Evolutionary conservation across 2,329 filamentous ascomycete species (phyloP).

Genomic region (Tympanopsis confertula): DNA sequence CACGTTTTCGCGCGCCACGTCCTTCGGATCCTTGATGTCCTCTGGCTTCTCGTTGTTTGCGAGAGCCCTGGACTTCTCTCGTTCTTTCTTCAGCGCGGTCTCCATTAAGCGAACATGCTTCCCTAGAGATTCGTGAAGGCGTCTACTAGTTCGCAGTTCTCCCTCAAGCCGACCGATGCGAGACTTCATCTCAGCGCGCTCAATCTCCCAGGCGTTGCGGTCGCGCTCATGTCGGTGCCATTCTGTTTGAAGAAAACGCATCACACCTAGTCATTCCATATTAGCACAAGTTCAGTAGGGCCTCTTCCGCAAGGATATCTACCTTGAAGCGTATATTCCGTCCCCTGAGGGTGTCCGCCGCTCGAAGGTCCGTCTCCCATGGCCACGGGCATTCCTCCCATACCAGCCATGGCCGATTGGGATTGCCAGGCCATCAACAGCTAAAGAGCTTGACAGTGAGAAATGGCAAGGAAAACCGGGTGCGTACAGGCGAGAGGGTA

Average conservation of each 20-base stretch:
- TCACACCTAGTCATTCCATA: conserved; percentile 55
- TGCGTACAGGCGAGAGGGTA: too few species aligned
- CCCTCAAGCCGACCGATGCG: conserved; percentile 91
- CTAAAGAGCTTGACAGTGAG: too few species aligned
- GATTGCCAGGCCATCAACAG: conserved; percentile 1
- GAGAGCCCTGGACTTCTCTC: neutral
- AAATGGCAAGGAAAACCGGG: too few species aligned
- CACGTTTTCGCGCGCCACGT: neutral
- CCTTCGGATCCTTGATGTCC: neutral
- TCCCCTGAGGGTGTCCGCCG: conserved; percentile 36
- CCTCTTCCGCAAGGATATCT: conserved; percentile 4
- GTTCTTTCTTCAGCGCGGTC: conserved; percentile 6
- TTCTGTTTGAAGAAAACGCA: conserved; percentile 98
- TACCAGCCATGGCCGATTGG: neutral
- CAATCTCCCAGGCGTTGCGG: conserved; percentile 97
- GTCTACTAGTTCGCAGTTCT: conserved; percentile 73
- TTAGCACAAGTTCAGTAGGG: neutral
- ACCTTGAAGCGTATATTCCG: conserved; percentile 51
- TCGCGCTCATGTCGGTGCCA: conserved; percentile 98
- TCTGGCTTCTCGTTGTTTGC: neutral
- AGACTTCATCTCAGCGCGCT: conserved; percentile 97
- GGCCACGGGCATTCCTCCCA: neutral
- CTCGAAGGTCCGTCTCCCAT: neutral
- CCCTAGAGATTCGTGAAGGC: conserved; percentile 76
- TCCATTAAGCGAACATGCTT: conserved; percentile 87